These are phyloP conservation scores for Anisodus tanguticus DNA, from an alignment of 257 asterid species.

Conservation along the genomic window DNA sequence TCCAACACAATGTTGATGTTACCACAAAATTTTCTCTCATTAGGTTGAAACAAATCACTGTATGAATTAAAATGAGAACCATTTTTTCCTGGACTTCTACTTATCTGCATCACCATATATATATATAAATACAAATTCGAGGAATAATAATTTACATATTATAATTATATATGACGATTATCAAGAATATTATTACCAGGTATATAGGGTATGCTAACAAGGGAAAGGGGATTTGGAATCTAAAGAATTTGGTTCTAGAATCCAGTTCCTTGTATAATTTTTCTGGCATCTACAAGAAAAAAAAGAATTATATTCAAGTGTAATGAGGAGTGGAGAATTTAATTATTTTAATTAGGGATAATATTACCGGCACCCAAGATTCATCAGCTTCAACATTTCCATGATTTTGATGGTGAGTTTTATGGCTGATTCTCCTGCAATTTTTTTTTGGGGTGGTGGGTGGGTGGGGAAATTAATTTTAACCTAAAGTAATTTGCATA, in stretches of 20 bases:
- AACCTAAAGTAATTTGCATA: background rate
- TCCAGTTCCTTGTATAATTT: constrained; percentile 41
- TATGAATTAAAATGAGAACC: constrained; percentile 94
- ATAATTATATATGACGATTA: too few species aligned
- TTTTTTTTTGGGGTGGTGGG: background rate
- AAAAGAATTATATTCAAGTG: too few species aligned
- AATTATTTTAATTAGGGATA: background rate
- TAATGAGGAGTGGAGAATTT: too few species aligned
- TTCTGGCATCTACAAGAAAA: constrained; percentile 43
- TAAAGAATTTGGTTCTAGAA: constrained; percentile 39
- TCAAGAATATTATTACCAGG: constrained; percentile 38
- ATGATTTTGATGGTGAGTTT: constrained; percentile 53
- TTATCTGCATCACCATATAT: constrained; percentile 42
- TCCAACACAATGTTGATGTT: constrained; percentile 84
- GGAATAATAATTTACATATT: background rate
- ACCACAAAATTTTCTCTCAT: constrained; percentile 57
- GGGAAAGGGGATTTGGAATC: constrained; percentile 56
- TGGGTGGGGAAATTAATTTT: background rate
- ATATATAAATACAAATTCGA: background rate
- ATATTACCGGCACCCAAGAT: constrained; percentile 59
- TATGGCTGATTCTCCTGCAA: constrained; percentile 57
- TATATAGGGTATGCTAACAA: constrained; percentile 50
- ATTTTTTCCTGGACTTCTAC: constrained; percentile 80
- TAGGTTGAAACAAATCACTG: constrained; percentile 63
- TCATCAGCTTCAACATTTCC: constrained; percentile 54